Evolutionary conservation across 192 early-diverging fungal genomes (phyloP).

Genomic region (Coemansia sp.): DNA sequence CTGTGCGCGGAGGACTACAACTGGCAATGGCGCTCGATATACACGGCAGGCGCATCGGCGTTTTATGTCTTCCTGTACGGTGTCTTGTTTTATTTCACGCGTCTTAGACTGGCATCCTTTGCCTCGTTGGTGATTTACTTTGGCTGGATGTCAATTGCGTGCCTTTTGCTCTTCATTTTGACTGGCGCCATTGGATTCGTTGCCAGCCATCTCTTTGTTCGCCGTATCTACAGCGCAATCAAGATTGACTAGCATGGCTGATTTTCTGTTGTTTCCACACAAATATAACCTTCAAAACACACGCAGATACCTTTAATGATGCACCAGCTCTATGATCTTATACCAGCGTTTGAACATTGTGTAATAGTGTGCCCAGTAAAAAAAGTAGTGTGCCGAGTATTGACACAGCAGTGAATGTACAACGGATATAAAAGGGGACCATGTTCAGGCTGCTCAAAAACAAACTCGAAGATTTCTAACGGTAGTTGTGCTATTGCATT

Average conservation of each 20-base stretch:
- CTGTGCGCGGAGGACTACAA: slow-evolving; percentile 84
- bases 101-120: slow-evolving; percentile 75
- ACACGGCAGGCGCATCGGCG: slow-evolving; percentile 81
- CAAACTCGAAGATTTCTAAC: background rate
- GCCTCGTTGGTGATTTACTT: slow-evolving; percentile 86
- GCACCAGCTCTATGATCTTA: background rate
- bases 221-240: slow-evolving; percentile 81
- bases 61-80: slow-evolving; percentile 90
- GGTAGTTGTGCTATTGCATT: background rate
- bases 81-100: slow-evolving; percentile 81
- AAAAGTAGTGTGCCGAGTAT: background rate
- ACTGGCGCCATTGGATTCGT: slow-evolving; percentile 83
- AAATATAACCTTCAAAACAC: background rate
- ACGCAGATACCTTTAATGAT: background rate
- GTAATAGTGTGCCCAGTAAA: background rate
- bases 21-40: slow-evolving; percentile 91
- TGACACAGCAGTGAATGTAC: background rate
- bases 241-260: slow-evolving; percentile 68
- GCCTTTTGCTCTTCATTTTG: slow-evolving; percentile 74
- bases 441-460: background rate
- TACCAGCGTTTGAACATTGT: background rate
- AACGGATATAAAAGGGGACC: background rate
- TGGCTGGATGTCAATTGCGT: slow-evolving; percentile 82
- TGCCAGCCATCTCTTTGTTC: slow-evolving; percentile 75
- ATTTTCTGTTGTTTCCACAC: no score